Base-by-base conservation (phyloP, 352 stramenopile species). In the Pythium plurisporium region DNA sequence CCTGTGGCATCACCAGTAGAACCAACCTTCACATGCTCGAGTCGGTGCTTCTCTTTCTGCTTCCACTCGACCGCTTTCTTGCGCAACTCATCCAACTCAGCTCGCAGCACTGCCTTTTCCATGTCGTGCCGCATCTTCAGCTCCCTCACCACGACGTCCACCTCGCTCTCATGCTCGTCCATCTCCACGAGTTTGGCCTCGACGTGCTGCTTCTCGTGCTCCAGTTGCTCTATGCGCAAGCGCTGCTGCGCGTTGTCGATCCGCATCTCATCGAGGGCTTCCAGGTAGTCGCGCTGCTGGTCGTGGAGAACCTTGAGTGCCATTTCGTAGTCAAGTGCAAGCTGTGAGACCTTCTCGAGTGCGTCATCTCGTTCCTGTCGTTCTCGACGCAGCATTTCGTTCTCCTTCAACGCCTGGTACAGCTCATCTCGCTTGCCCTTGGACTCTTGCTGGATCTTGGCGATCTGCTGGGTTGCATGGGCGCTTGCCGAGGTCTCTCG, bases 101-200 rank as follows among this genome's bases (percentile, higher is more conserved):
- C 57, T 19, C 70, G 58, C 11, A 86, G 54, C 27, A 79, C 68
- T 0, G 60, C 57, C 41, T 76, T 82, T 54, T 93, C 80, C 48
- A 79, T 72, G 14, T 86, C 78, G 55, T 84, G 73, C 36, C 74
- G 76, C 19, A 59, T 64, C 34, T 70, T 76, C 9, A 69, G 59
- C 49, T 89, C 64, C 17, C 55, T 51, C 33, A 85, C 68, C 26
- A 86, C 30, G 19, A 56, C 62, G 20, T 90, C 76, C 2, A 87
- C 76, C 20, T 86, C 62, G 37, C 67, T 74, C 42, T 91, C 76
- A 6, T 67, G 69, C 61, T 87, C 78, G 44, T 90, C 74, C 74
- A 89, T 86, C 51, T 89, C 81, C n/a, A 90, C 72, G 6, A 94
- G 54, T 36, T 87, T 86, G 8, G 64, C 65, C 58, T 88, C 81